These are phyloP conservation scores for Citrus reticulata DNA, from an alignment of 345 rosid species.

Conservation along the genomic window DNA sequence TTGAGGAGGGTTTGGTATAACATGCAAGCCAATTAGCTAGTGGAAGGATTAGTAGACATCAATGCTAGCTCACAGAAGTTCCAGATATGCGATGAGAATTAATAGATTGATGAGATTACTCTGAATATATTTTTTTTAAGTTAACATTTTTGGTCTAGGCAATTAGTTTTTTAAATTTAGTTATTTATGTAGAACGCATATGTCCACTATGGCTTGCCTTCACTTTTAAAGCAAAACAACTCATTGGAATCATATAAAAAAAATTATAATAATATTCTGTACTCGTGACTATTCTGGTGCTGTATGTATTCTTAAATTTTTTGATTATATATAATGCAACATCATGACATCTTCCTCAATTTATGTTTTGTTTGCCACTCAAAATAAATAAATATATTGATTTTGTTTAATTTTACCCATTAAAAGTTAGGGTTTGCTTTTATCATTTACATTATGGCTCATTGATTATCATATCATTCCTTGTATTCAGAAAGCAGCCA, in stretches of 20 bases:
- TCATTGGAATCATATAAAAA: not conserved
- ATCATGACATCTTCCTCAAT: constrained; percentile 7
- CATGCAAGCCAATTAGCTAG: constrained; percentile 14
- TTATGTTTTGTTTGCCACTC: constrained; percentile 21
- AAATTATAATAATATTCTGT: not conserved
- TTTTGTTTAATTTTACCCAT: constrained; percentile 7
- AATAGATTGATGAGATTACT: not conserved
- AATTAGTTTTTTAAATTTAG: not conserved
- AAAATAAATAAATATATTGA: constrained; percentile 2
- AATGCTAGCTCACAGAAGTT: not conserved
- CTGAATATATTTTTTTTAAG: not conserved
- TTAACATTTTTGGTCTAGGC: not conserved
- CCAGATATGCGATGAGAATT: constrained; percentile 9
- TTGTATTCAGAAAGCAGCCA: constrained; percentile 13
- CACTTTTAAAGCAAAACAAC: constrained; percentile 11
- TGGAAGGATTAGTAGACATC: not conserved
- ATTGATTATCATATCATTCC: constrained; percentile 28
- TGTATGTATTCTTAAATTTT: not conserved
- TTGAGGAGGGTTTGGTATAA: not conserved
- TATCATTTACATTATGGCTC: not conserved
- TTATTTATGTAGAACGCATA: constrained; percentile 1
- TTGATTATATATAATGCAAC: not conserved
- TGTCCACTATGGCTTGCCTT: constrained; percentile 13
- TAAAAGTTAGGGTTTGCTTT: constrained; percentile 1
- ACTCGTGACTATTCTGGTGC: constrained; percentile 6